These are phyloP conservation scores for Ustilago hordei DNA, from an alignment of 1,284 basidiomycete genomes.

Conservation along the genomic window DNA sequence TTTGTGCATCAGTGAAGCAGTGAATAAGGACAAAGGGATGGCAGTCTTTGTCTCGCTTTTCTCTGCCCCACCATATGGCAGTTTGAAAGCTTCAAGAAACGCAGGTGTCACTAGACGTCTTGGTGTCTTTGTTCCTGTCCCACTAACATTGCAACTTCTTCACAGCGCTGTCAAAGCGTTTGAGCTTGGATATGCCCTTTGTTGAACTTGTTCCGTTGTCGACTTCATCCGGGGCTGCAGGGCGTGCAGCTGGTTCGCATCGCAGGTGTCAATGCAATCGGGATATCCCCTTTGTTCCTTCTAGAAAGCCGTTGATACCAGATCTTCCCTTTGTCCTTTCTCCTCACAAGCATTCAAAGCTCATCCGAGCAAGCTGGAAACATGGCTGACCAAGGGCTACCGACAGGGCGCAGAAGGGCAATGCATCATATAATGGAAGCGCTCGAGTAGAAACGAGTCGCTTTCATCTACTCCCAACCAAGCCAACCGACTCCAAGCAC, in stretches of 20 bases:
- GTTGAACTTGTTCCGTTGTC: background rate
- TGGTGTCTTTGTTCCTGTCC: slow-evolving; percentile 15
- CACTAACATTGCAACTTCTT: background rate
- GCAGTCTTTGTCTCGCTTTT: background rate
- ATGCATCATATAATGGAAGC: no score
- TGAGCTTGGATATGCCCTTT: slow-evolving; percentile 9
- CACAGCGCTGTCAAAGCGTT: background rate
- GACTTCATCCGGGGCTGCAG: background rate
- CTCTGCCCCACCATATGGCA: background rate
- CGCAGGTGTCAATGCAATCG: background rate
- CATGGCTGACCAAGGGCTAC: background rate
- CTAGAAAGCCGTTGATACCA: background rate
- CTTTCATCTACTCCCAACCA: background rate
- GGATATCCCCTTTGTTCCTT: slow-evolving; percentile 3
- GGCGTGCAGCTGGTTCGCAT: background rate
- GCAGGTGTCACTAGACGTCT: slow-evolving; percentile 30
- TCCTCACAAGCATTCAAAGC: background rate
- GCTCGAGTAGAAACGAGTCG: background rate
- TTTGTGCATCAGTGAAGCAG: background rate
- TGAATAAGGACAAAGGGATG: slow-evolving; percentile 7
- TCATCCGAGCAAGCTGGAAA: background rate
- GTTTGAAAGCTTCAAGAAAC: background rate
- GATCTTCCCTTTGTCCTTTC: background rate
- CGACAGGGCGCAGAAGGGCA: no score
- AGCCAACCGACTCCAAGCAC: background rate